Evolutionary conservation across 257 asterid genomes (phyloP).

Genomic region (Pogostemon cablin): DNA sequence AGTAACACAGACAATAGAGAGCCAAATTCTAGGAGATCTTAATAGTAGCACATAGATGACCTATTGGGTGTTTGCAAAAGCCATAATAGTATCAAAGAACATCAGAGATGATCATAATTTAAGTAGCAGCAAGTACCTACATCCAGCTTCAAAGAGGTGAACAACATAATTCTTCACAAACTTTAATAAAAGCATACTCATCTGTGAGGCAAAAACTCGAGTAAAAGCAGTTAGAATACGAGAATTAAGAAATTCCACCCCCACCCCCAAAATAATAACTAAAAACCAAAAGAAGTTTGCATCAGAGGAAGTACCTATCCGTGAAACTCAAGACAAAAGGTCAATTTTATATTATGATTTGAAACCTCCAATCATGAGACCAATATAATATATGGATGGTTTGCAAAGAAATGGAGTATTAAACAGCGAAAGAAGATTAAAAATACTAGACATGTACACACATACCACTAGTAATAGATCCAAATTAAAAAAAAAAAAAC

Average conservation of each 20-base stretch:
- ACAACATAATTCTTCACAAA: slow-evolving; percentile 21
- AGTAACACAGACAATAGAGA: neutral
- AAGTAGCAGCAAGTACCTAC: slow-evolving; percentile 19
- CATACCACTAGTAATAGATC: neutral
- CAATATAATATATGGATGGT: neutral
- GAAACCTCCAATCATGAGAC: slow-evolving; percentile 7
- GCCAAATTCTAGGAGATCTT: neutral
- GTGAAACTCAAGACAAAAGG: neutral
- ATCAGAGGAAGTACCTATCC: slow-evolving; percentile 11
- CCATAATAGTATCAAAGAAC: slow-evolving; percentile 29
- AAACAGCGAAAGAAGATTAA: slow-evolving; percentile 3
- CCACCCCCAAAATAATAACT: neutral
- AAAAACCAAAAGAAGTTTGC: neutral
- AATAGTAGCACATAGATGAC: slow-evolving; percentile 5
- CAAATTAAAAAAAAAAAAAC: neutral
- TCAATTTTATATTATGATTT: neutral
- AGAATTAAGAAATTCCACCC: neutral
- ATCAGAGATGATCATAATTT: slow-evolving; percentile 18
- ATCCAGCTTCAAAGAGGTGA: slow-evolving; percentile 27
- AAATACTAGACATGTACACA: neutral
- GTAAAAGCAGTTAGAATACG: slow-evolving; percentile 5
- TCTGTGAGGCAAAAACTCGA: slow-evolving; percentile 5
- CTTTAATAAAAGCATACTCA: neutral
- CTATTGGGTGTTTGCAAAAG: neutral
- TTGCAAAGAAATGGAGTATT: neutral